Percentiles rank a stretch among this genome's conserved stretches.
Conservation (phyloP, 345 rosid genomes). For the Bretschneidera sinensis region DNA sequence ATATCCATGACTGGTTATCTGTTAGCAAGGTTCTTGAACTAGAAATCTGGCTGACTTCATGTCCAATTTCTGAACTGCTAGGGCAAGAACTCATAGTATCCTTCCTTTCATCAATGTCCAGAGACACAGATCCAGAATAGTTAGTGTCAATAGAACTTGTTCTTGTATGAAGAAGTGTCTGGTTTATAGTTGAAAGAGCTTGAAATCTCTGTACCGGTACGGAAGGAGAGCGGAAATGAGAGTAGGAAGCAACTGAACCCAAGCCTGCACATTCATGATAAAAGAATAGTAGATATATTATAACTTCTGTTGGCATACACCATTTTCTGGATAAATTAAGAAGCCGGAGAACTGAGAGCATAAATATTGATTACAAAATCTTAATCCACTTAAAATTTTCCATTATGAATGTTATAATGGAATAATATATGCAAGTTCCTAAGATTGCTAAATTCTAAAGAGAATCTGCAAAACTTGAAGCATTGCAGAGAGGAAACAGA, state of each 20-base stretch:
- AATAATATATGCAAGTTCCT: too few relatives aligned
- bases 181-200: slow-evolving; percentile 60
- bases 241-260: slow-evolving; percentile 35
- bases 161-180: slow-evolving; percentile 31
- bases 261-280: slow-evolving; percentile 29
- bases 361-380: too few relatives aligned
- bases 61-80: slow-evolving; percentile 31
- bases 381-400: too few relatives aligned
- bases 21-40: slow-evolving; percentile 42
- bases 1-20: slow-evolving; percentile 38
- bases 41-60: slow-evolving; percentile 27
- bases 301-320: neutral
- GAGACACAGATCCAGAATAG: slow-evolving; percentile 41
- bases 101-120: slow-evolving; percentile 36
- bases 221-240: slow-evolving; percentile 44
- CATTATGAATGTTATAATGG: too few relatives aligned
- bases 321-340: neutral
- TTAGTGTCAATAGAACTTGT: slow-evolving; percentile 30
- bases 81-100: slow-evolving; percentile 28
- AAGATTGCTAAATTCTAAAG: too few relatives aligned
- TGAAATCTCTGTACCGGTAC: slow-evolving; percentile 52
- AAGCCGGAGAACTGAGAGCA: too few relatives aligned
- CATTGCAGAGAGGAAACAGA: too few relatives aligned
- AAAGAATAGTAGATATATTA: too few relatives aligned
- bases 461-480: too few relatives aligned